Conservation (phyloP, 2,329 filamentous ascomycete species). For the Monosporascus sp. region DNA sequence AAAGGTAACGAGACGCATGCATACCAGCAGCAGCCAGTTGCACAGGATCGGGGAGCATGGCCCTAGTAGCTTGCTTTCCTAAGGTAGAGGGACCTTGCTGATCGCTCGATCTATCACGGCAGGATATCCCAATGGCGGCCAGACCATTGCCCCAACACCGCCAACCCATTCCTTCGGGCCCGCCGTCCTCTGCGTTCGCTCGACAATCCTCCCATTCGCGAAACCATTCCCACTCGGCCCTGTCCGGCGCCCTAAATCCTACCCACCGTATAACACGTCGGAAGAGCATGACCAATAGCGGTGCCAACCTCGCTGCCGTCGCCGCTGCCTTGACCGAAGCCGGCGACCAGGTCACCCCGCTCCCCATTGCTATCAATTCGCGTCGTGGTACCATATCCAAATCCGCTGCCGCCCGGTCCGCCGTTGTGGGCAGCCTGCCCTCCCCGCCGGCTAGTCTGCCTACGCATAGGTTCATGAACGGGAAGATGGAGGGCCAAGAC, state of each 20-base stretch:
- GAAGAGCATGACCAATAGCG: constrained; percentile 82
- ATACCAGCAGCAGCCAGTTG: constrained; percentile 10
- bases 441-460: constrained; percentile 66
- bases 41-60: constrained; percentile 2
- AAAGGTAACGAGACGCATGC: constrained; percentile 42
- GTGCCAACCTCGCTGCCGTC: constrained; percentile 68
- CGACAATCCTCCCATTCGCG: constrained; percentile 62
- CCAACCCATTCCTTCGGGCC: constrained; percentile 53
- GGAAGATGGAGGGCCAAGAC: constrained; percentile 46
- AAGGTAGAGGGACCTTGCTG: constrained; percentile 29
- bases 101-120: constrained; percentile 27
- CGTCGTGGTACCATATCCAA: constrained; percentile 69
- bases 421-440: constrained; percentile 52
- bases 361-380: constrained; percentile 51
- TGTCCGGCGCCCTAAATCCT: constrained; percentile 70
- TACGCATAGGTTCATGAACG: constrained; percentile 46
- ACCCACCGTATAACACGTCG: constrained; percentile 84
- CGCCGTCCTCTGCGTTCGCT: constrained; percentile 48
- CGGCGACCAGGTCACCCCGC: constrained; percentile 50
- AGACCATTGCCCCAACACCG: constrained; percentile 63
- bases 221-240: constrained; percentile 75
- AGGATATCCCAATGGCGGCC: constrained; percentile 62
- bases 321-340: constrained; percentile 67
- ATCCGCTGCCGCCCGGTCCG: constrained; percentile 46
- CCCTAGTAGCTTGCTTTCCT: constrained; percentile 14